These are phyloP conservation scores for Sistotremastrum niveocremeum DNA, from an alignment of 768 basidiomycete genomes.

Conservation along the genomic window DNA sequence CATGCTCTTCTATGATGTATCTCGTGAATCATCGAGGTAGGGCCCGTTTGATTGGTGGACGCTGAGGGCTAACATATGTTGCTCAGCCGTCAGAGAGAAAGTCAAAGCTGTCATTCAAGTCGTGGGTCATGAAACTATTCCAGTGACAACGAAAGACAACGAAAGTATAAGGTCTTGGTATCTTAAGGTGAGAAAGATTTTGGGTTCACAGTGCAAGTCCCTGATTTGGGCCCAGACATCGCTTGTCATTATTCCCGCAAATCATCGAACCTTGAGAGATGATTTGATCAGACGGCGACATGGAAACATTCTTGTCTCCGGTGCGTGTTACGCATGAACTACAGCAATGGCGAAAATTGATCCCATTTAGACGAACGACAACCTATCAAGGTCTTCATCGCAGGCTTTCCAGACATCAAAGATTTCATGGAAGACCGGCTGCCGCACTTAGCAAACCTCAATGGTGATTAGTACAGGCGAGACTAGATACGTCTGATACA, in stretches of 20 bases:
- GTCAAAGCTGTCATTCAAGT: conserved; percentile 72
- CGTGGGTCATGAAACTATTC: conserved; percentile 48
- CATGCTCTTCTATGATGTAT: conserved; percentile 62
- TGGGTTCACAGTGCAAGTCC: neutral
- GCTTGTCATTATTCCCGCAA: conserved; percentile 50
- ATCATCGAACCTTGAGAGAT: conserved; percentile 35
- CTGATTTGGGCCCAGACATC: conserved; percentile 37
- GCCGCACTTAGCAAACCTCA: neutral
- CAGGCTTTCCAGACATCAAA: conserved; percentile 50
- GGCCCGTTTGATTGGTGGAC: conserved; percentile 9
- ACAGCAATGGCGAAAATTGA: neutral
- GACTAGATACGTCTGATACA: no score
- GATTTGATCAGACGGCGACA: conserved; percentile 42
- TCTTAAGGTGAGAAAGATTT: conserved; percentile 32
- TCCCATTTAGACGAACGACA: conserved; percentile 43
- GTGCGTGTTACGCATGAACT: conserved; percentile 23
- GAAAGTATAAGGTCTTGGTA: conserved; percentile 62
- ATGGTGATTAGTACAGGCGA: no score
- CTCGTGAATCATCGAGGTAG: conserved; percentile 60
- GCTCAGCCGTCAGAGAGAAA: conserved; percentile 36
- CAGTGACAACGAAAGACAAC: conserved; percentile 37
- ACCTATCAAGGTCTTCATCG: conserved; percentile 61
- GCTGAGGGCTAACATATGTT: neutral
- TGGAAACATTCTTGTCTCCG: conserved; percentile 47
- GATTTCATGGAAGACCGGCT: conserved; percentile 31